A percentile compares a stretch with the other conserved stretches of the same genome.
These are phyloP conservation scores for Pascua guehoae DNA, from an alignment of 1,284 basidiomycete species.

Conservation along the genomic window DNA sequence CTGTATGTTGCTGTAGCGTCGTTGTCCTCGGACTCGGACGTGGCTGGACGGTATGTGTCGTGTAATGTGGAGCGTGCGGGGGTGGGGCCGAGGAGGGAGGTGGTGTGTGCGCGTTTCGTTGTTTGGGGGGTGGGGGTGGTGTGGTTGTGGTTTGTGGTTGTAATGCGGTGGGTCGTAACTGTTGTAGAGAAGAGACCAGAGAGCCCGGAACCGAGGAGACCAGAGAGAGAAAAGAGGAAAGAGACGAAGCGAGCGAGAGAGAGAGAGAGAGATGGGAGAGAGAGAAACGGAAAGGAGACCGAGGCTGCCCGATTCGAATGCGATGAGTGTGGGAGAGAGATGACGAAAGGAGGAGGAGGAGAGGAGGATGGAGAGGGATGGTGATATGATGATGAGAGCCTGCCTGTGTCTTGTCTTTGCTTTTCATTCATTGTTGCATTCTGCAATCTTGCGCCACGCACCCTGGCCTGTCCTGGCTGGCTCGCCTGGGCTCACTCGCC, in stretches of 20 bases:
- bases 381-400: neutral
- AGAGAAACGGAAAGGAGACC: slow-evolving; percentile 3
- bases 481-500: too few relatives aligned
- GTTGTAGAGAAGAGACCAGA: neutral
- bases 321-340: neutral
- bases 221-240: neutral
- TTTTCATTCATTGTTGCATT: too few relatives aligned
- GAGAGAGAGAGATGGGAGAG: neutral
- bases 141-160: slow-evolving; percentile 1
- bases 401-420: too few relatives aligned
- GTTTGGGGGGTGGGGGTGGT: neutral
- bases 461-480: too few relatives aligned
- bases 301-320: neutral
- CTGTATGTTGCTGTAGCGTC: too few relatives aligned
- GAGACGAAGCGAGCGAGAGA: neutral
- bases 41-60: neutral
- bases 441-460: too few relatives aligned
- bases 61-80: neutral
- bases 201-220: slow-evolving; percentile 4
- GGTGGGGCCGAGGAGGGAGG: neutral
- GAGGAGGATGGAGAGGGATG: neutral
- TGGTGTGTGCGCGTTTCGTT: neutral
- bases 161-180: neutral
- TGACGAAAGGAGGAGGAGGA: neutral
- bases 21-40: neutral